Evolutionary conservation across 345 rosid species (phyloP).

Genomic region (Luvunga scandens): DNA sequence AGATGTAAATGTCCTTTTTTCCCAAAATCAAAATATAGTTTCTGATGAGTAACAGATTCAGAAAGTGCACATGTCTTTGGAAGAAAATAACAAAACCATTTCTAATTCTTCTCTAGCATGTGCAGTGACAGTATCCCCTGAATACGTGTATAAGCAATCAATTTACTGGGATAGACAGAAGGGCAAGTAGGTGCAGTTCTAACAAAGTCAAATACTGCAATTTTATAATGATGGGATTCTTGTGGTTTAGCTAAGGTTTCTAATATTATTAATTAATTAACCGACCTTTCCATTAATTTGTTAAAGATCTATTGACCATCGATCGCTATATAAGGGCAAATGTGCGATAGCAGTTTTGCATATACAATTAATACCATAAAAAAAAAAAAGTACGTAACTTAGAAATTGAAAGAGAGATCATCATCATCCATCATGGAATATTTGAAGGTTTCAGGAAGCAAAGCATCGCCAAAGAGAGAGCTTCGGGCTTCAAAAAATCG

Average conservation of each 20-base stretch:
- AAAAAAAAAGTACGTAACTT: not conserved
- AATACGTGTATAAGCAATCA: not conserved
- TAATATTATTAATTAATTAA: not conserved
- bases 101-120: not conserved
- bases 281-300: not conserved
- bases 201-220: not conserved
- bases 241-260: not conserved
- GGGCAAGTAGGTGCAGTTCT: not conserved
- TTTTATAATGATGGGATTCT: not conserved
- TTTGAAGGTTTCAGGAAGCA: conserved; percentile 26
- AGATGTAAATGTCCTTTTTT: no score
- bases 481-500: conserved; percentile 7
- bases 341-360: not conserved
- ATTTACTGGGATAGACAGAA: not conserved
- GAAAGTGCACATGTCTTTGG: not conserved
- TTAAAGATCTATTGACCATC: not conserved
- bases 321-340: not conserved
- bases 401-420: not conserved
- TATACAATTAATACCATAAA: not conserved
- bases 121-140: not conserved
- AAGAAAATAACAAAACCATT: not conserved
- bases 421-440: not conserved
- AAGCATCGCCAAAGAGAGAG: conserved; percentile 29
- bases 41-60: not conserved
- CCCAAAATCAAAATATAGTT: no score